Evolutionary conservation across 768 basidiomycete species (phyloP).

Genomic region (Serendipita sp.): DNA sequence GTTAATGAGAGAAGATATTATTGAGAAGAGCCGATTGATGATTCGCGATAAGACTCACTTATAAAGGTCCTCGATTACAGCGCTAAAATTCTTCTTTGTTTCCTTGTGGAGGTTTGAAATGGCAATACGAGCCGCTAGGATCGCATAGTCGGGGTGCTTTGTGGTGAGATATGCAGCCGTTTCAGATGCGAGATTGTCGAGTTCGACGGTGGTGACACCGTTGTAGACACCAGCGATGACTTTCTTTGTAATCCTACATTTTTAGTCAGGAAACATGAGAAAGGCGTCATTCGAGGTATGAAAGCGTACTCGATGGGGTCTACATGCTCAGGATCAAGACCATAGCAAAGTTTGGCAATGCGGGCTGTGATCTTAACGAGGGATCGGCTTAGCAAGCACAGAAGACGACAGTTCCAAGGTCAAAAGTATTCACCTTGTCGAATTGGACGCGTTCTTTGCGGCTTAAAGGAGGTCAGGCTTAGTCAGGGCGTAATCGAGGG

Average conservation of each 20-base stretch:
- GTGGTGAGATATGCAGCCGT: slow-evolving; percentile 96
- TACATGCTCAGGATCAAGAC: slow-evolving; percentile 80
- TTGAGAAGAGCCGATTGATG: not conserved
- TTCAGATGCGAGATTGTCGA: slow-evolving; percentile 94
- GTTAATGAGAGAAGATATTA: not conserved
- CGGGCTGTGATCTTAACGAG: slow-evolving; percentile 59
- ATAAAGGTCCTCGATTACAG: slow-evolving; percentile 83
- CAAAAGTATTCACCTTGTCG: slow-evolving; percentile 48
- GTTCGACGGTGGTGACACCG: slow-evolving; percentile 92
- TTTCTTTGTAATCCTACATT: slow-evolving; percentile 66
- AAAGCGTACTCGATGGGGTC: slow-evolving; percentile 74
- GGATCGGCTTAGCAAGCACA: slow-evolving; percentile 1
- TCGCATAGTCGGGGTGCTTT: slow-evolving; percentile 93
- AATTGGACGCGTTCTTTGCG: slow-evolving; percentile 89
- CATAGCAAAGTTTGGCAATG: slow-evolving; percentile 86
- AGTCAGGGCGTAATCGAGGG: slow-evolving; percentile 5
- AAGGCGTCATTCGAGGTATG: slow-evolving; percentile 5
- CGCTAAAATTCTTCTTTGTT: slow-evolving; percentile 92
- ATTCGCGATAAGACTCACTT: slow-evolving; percentile 30
- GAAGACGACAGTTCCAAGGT: slow-evolving; percentile 3
- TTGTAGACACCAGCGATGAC: slow-evolving; percentile 87
- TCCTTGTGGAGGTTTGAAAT: slow-evolving; percentile 99
- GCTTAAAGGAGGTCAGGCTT: slow-evolving; percentile 22
- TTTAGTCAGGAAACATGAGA: not conserved
- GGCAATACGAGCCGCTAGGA: slow-evolving; percentile 95